phyloP scores from a whole-genome alignment of 2,329 filamentous ascomycete genomes.

The Arachnopeziza araneosa region DNA sequence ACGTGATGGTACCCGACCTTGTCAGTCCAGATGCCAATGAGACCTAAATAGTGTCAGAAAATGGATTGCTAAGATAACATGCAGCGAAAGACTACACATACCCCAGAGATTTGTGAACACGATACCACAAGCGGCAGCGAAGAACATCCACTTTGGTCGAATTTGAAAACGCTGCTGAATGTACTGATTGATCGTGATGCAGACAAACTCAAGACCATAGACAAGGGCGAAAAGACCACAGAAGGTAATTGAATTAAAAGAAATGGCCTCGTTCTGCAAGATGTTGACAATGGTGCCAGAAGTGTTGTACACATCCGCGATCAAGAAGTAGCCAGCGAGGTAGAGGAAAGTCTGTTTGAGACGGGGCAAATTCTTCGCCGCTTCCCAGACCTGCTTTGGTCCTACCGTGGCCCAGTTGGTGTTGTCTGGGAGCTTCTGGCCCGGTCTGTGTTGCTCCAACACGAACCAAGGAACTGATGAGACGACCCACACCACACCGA shows the following conservation, averaged over 20 bases:
- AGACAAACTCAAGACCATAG: slow-evolving; percentile 55
- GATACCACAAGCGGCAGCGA: slow-evolving; percentile 55
- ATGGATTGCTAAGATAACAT: too few species aligned
- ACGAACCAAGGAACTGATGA: slow-evolving; percentile 63
- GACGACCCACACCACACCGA: slow-evolving; percentile 57
- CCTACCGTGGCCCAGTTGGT: slow-evolving; percentile 51
- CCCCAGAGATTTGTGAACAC: slow-evolving; percentile 50
- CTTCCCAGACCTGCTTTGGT: slow-evolving; percentile 55
- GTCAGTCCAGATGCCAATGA: slow-evolving; percentile 40
- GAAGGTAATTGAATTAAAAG: slow-evolving; percentile 58
- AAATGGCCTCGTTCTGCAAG: slow-evolving; percentile 58
- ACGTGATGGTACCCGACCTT: slow-evolving; percentile 40
- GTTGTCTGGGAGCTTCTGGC: slow-evolving; percentile 37
- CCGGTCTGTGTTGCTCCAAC: slow-evolving; percentile 57
- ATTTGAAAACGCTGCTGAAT: slow-evolving; percentile 55
- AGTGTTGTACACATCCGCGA: slow-evolving; percentile 66
- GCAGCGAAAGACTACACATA: slow-evolving; percentile 24
- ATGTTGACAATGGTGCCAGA: slow-evolving; percentile 64
- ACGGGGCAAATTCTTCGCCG: slow-evolving; percentile 54
- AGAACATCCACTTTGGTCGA: slow-evolving; percentile 64
- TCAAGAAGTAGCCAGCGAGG: slow-evolving; percentile 60
- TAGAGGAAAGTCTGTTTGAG: slow-evolving; percentile 62
- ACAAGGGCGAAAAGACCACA: slow-evolving; percentile 64
- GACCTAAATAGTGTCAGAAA: too few species aligned
- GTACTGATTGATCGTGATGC: slow-evolving; percentile 57